Percentiles rank a stretch among this genome's conserved stretches.
phyloP scores from a whole-genome alignment of 441 rosid genomes.

The Eutrema salsugineum region DNA sequence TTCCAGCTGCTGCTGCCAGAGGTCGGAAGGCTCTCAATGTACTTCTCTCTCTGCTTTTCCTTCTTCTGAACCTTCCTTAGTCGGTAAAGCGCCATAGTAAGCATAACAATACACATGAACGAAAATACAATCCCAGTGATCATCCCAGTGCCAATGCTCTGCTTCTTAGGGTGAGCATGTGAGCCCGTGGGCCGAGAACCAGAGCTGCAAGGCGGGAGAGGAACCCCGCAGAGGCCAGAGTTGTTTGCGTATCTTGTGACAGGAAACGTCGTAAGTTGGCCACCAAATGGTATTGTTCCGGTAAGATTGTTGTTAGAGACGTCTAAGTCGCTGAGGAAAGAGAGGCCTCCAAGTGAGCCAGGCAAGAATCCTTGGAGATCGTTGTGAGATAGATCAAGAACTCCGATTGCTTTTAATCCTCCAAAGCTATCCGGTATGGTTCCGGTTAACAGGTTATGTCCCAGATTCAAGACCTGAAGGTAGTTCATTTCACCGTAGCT shows the following conservation, averaged over 20 bases:
- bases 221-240: constrained; percentile 92
- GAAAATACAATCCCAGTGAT: constrained; percentile 62
- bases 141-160: constrained; percentile 47
- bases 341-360: constrained; percentile 64
- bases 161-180: constrained; percentile 34
- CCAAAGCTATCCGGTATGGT: constrained; percentile 77
- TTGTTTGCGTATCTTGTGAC: constrained; percentile 74
- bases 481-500: constrained; percentile 61
- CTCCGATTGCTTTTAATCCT: constrained; percentile 70
- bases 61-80: constrained; percentile 48
- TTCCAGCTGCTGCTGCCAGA: constrained; percentile 92
- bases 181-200: constrained; percentile 27
- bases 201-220: constrained; percentile 64
- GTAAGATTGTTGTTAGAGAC: constrained; percentile 87
- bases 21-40: constrained; percentile 86
- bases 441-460: constrained; percentile 72
- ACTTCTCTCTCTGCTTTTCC: constrained; percentile 70
- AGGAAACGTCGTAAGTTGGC: constrained; percentile 89
- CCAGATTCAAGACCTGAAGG: constrained; percentile 86
- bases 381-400: constrained; percentile 83
- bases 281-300: constrained; percentile 85
- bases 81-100: constrained; percentile 58
- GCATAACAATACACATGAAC: constrained; percentile 53
- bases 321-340: constrained; percentile 90
- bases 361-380: constrained; percentile 72